These are phyloP conservation scores for Rhodotorula sp. DNA, from an alignment of 1,284 basidiomycete species.

Conservation along the genomic window DNA sequence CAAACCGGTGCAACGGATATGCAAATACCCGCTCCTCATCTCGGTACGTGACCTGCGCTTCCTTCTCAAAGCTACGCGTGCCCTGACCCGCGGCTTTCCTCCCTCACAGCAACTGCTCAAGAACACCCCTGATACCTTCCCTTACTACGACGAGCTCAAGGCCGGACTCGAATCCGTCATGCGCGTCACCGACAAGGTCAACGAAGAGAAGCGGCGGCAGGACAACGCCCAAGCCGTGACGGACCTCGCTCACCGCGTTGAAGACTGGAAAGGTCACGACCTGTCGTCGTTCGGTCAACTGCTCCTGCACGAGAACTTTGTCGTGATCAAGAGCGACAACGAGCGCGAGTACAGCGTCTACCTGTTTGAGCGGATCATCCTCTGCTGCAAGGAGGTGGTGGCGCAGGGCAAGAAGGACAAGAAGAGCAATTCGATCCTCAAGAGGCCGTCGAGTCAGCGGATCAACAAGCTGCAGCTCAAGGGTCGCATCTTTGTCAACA, in stretches of 20 bases:
- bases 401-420: slow-evolving; percentile 51
- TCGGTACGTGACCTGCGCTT: slow-evolving; percentile 52
- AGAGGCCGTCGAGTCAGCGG: slow-evolving; percentile 55
- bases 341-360: slow-evolving; percentile 98
- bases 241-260: slow-evolving; percentile 83
- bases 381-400: slow-evolving; percentile 87
- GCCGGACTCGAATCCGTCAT: slow-evolving; percentile 81
- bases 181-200: slow-evolving; percentile 91
- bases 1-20: slow-evolving; percentile 73
- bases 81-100: not conserved
- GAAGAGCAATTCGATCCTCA: slow-evolving; percentile 70
- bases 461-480: slow-evolving; percentile 74
- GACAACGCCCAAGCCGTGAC: slow-evolving; percentile 79
- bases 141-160: slow-evolving; percentile 75
- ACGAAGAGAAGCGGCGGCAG: slow-evolving; percentile 85
- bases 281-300: slow-evolving; percentile 89
- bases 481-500: slow-evolving; percentile 96
- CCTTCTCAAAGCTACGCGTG: not conserved
- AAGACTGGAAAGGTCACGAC: slow-evolving; percentile 99
- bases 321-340: slow-evolving; percentile 92
- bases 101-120: slow-evolving; percentile 58
- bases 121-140: slow-evolving; percentile 61
- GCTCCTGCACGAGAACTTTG: slow-evolving; percentile 89
- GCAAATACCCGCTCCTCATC: slow-evolving; percentile 69
- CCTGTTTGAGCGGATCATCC: slow-evolving; percentile 96